These are phyloP conservation scores for Phytophthora fragariaefolia DNA, from an alignment of 352 stramenopile species.

Conservation along the genomic window DNA sequence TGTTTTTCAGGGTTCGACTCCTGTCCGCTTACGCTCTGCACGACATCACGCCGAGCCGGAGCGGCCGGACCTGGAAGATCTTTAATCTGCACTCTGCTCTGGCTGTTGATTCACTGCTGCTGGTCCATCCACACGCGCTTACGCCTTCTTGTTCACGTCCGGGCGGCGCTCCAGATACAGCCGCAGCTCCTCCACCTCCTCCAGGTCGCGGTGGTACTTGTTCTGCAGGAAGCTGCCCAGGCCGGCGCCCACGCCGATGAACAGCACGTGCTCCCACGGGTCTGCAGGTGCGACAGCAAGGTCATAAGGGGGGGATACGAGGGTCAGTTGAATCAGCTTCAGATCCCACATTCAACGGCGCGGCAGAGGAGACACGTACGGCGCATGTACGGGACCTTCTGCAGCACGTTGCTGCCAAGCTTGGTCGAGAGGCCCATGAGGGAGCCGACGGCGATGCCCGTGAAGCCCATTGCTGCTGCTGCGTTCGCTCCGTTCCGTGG, in stretches of 20 bases:
- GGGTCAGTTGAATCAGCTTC: no score
- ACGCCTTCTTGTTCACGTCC: slow-evolving; percentile 62
- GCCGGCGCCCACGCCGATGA: slow-evolving; percentile 69
- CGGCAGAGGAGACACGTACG: slow-evolving; percentile 54
- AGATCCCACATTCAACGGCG: no score
- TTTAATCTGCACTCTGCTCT: slow-evolving; percentile 21
- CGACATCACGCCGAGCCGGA: slow-evolving; percentile 9
- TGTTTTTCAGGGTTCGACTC: slow-evolving; percentile 34
- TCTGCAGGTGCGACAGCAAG: no score
- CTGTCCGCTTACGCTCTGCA: slow-evolving; percentile 22
- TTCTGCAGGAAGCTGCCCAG: slow-evolving; percentile 73
- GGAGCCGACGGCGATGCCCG: slow-evolving; percentile 68
- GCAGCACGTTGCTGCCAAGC: slow-evolving; percentile 80
- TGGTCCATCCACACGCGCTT: slow-evolving; percentile 7
- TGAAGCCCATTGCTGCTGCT: slow-evolving; percentile 68
- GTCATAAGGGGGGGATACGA: no score
- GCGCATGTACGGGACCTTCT: slow-evolving; percentile 86
- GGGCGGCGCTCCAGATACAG: slow-evolving; percentile 72
- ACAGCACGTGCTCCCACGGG: slow-evolving; percentile 82
- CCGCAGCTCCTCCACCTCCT: slow-evolving; percentile 80
- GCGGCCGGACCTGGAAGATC: background rate
- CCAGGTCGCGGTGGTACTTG: slow-evolving; percentile 76
- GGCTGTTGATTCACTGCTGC: slow-evolving; percentile 15
- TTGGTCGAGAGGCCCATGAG: slow-evolving; percentile 86
- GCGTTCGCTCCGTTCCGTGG: slow-evolving; percentile 28